Evolutionary conservation across 2,329 filamentous ascomycete genomes (phyloP), one percentile per base, ranked within the genome.

Genomic region (Coniochaeta sp.): DNA sequence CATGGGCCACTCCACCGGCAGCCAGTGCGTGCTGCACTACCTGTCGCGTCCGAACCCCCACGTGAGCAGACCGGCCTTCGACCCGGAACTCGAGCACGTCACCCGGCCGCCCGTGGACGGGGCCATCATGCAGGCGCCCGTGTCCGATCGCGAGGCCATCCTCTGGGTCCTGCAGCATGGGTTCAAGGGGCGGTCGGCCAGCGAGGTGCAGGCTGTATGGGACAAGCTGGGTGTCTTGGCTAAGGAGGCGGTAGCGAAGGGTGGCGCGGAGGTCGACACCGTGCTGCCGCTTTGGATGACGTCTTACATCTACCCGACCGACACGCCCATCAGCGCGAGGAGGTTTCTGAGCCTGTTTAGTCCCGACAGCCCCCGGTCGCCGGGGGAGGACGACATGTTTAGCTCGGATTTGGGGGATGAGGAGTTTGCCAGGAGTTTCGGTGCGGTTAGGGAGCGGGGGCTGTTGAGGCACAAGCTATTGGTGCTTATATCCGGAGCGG

Each of bases 1-100:
- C 43, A 87, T 89, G 84, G 86, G 86, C 1, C 85, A 89, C 67
- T 86, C 82, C 1, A 89, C 87, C 0, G 86, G 86, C 0, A 87
- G 82, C 64, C 87, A 89, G 70, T 86, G 87, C 67, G 78, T 84
- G 11, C 77, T 89, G 72, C 83, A 87, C 66, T 89, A 89, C 64
- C 68, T 87, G 1, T 71, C 74, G 62, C 70, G 74, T 4, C 69
- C 73, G 1, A 79, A 78, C 59, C 77, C 70, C 3, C 69, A 71
- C 62, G 62, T 73, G 7, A 57, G 55, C 22, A 28, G 55, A 2
- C 62, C 66, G 19, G 50, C 61, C 22, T 64, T 65, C 60, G 71
- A 62, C 66, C 69, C 36, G 34, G 64, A 67, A 52, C 67, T 63
- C 33, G 73, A 63, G 60, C 68, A 75, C 52, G 62, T 73, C 3